Percentiles rank a stretch among this genome's conserved stretches.
Conservation (phyloP, 2,329 filamentous ascomycete genomes). For the Claviceps maximensis region DNA sequence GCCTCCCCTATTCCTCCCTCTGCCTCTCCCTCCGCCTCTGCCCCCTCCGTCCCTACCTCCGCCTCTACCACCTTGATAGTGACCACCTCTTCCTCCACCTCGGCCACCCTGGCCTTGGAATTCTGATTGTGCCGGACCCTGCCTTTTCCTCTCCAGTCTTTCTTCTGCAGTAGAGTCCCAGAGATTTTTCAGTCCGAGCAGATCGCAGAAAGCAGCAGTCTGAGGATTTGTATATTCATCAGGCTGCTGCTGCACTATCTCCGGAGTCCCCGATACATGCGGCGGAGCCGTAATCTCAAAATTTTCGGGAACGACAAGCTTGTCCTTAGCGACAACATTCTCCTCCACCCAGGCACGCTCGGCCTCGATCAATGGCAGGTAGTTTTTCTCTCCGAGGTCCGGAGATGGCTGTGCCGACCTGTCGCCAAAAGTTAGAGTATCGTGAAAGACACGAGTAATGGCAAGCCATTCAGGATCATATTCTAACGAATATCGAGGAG, state of each 20-base stretch:
- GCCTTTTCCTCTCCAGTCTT: slow-evolving; percentile 41
- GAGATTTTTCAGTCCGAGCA: slow-evolving; percentile 64
- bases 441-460: slow-evolving; percentile 71
- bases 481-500: slow-evolving; percentile 43
- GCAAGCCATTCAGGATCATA: slow-evolving; percentile 96
- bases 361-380: slow-evolving; percentile 52
- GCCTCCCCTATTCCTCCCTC: not conserved
- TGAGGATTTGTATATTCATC: slow-evolving; percentile 79
- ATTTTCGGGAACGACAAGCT: slow-evolving; percentile 60
- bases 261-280: slow-evolving; percentile 44
- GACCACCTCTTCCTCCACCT: slow-evolving; percentile 21
- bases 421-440: slow-evolving; percentile 50
- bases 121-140: slow-evolving; percentile 38
- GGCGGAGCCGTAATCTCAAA: slow-evolving; percentile 66
- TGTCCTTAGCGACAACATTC: slow-evolving; percentile 49
- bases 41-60: not conserved
- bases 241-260: slow-evolving; percentile 49
- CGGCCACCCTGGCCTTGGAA: slow-evolving; percentile 20
- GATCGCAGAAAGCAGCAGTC: slow-evolving; percentile 65
- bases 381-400: slow-evolving; percentile 56
- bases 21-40: not conserved
- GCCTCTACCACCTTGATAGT: slow-evolving; percentile 8
- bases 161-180: slow-evolving; percentile 65
- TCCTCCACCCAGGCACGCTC: slow-evolving; percentile 72
- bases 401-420: slow-evolving; percentile 36